A percentile compares a stretch with the other conserved stretches of the same genome.
Evolutionary conservation across 2,329 filamentous ascomycete genomes (phyloP).

Genomic region (Harringtonia lauricola): DNA sequence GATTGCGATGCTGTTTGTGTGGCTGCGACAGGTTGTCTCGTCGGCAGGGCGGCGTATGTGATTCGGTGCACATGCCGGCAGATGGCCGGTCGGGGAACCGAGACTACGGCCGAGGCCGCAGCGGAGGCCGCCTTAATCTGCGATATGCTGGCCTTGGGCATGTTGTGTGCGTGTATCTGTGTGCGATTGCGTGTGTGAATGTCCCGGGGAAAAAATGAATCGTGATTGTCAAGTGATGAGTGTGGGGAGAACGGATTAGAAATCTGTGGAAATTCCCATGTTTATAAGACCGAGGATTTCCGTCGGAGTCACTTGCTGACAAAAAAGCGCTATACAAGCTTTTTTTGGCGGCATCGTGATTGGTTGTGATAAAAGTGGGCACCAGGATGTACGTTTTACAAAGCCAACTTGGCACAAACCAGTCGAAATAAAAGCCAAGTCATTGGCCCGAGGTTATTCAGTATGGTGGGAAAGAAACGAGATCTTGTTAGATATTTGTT

Average conservation of each 20-base stretch:
- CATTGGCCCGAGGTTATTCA: too few species aligned
- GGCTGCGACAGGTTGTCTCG: not conserved
- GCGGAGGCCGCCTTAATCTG: conserved; percentile 10
- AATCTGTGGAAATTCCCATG: too few species aligned
- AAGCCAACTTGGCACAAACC: too few species aligned
- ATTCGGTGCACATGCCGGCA: conserved; percentile 7
- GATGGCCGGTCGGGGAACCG: conserved; percentile 8
- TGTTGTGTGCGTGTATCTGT: conserved; percentile 5
- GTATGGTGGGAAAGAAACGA: too few species aligned
- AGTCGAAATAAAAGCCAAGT: too few species aligned
- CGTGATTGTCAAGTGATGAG: not conserved
- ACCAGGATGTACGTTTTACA: not conserved
- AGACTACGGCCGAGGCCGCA: not conserved
- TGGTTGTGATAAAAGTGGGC: not conserved
- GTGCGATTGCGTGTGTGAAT: not conserved
- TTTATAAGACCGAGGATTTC: conserved; percentile 4
- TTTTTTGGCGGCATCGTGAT: not conserved
- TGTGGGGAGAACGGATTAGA: not conserved
- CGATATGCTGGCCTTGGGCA: conserved; percentile 15
- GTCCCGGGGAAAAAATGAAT: not conserved
- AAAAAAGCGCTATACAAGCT: not conserved
- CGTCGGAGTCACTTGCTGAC: not conserved
- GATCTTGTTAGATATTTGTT: too few species aligned
- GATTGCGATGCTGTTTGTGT: not conserved
- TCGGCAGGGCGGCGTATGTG: conserved; percentile 4